Percentiles rank a stretch among this genome's conserved stretches.
Evolutionary conservation across 2,329 filamentous ascomycete genomes (phyloP).

Genomic region (Phialophora macrospora): DNA sequence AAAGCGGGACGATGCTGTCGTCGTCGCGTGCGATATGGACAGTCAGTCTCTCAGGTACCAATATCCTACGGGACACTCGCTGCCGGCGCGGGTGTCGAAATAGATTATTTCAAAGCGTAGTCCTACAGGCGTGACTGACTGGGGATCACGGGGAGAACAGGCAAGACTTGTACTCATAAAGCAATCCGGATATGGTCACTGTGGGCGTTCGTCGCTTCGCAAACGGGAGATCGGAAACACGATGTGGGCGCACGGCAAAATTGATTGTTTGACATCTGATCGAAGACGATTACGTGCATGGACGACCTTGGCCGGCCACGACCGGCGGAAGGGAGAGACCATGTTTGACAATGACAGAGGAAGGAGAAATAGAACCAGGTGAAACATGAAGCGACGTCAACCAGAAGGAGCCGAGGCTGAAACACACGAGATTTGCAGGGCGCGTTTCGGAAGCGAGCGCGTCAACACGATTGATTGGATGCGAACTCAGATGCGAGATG

Average conservation of each 20-base stretch:
- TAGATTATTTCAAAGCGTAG: background rate
- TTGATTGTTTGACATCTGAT: constrained; percentile 24
- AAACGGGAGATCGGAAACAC: constrained; percentile 10
- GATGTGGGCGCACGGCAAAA: constrained; percentile 14
- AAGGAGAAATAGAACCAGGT: constrained; percentile 9
- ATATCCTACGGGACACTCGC: constrained; percentile 19
- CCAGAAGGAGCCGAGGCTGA: constrained; percentile 18
- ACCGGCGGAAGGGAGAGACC: background rate
- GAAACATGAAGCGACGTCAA: constrained; percentile 6
- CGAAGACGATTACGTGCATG: constrained; percentile 15
- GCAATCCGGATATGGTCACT: background rate
- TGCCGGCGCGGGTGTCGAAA: constrained; percentile 14
- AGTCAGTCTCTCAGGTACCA: background rate
- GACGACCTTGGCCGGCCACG: constrained; percentile 25
- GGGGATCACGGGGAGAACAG: background rate
- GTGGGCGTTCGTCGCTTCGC: constrained; percentile 1
- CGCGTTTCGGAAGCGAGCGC: constrained; percentile 11
- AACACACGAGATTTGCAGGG: constrained; percentile 6
- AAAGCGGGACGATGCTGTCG: background rate
- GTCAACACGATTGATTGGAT: constrained; percentile 18
- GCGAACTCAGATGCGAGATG: background rate
- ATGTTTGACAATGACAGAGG: constrained; percentile 25
- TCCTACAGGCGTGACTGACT: constrained; percentile 2
- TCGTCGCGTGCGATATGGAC: background rate
- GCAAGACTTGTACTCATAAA: constrained; percentile 25